These are phyloP conservation scores for Eucalyptus tenuipes DNA, from an alignment of 345 rosid species.

Conservation along the genomic window DNA sequence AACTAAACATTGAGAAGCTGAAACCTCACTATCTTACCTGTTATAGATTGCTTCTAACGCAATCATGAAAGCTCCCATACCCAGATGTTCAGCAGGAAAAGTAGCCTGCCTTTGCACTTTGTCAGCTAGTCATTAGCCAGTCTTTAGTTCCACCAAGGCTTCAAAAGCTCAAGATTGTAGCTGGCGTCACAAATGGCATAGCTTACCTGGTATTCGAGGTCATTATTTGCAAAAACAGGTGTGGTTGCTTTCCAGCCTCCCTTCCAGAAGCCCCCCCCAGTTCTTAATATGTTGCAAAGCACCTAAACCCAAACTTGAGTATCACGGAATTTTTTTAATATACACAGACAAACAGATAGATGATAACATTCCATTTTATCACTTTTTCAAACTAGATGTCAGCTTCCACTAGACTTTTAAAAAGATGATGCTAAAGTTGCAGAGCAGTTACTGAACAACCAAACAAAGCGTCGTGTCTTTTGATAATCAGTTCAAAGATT, in stretches of 20 bases:
- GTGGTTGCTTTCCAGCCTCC: slow-evolving; percentile 29
- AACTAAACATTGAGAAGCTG: neutral
- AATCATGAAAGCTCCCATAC: slow-evolving; percentile 86
- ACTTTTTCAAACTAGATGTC: neutral
- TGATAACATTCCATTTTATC: neutral
- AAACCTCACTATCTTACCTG: slow-evolving; percentile 22
- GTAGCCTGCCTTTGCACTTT: slow-evolving; percentile 41
- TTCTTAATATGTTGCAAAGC: slow-evolving; percentile 68
- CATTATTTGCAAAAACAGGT: slow-evolving; percentile 68
- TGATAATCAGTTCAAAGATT: slow-evolving; percentile 23
- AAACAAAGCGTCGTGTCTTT: too few relatives aligned
- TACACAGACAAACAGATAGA: neutral
- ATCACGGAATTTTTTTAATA: neutral
- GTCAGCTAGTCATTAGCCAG: slow-evolving; percentile 10
- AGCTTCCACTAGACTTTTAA: neutral
- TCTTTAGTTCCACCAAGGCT: neutral
- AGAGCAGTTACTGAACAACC: neutral
- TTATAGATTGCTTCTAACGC: slow-evolving; percentile 76
- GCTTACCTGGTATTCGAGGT: slow-evolving; percentile 73
- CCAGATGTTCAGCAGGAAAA: slow-evolving; percentile 76
- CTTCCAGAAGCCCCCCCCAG: slow-evolving; percentile 76
- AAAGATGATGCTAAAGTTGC: neutral
- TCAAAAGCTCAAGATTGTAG: neutral
- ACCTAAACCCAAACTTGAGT: slow-evolving; percentile 29
- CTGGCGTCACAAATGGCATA: neutral